Evolutionary conservation across 306 rosid genomes (phyloP).

Genomic region (Acacia crassicarpa): DNA sequence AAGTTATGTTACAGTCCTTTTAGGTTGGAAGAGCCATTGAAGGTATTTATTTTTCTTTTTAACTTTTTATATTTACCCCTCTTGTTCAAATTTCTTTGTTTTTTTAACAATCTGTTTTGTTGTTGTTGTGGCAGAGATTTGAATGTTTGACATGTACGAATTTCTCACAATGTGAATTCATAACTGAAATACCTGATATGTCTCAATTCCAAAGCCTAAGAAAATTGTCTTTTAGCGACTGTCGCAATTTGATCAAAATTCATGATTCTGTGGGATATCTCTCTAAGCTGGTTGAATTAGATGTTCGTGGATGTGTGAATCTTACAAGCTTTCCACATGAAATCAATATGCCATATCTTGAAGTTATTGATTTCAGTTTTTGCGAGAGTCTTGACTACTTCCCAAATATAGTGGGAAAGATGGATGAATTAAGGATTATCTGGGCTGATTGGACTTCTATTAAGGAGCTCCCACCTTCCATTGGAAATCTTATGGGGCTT

Average conservation of each 20-base stretch:
- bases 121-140: too few relatives aligned
- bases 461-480: constrained; percentile 1
- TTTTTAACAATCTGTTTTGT: too few relatives aligned
- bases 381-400: not conserved
- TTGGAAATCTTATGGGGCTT: constrained; percentile 14
- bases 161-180: not conserved
- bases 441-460: not conserved
- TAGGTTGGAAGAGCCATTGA: not conserved
- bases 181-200: not conserved
- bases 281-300: not conserved
- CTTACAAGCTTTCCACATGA: not conserved
- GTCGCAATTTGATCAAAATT: not conserved
- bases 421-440: not conserved
- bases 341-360: constrained; percentile 13
- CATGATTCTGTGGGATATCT: not conserved
- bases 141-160: not conserved
- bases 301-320: not conserved
- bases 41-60: not conserved
- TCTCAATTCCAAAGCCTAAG: not conserved
- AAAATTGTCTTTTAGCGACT: not conserved
- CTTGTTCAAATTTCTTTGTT: too few relatives aligned
- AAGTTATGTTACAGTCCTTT: not conserved
- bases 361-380: not conserved
- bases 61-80: too few relatives aligned
- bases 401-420: constrained; percentile 1